Evolutionary conservation across 2,329 filamentous ascomycete genomes (phyloP), one percentile per base, ranked within the genome.

Genomic region (Diaporthe sp.): DNA sequence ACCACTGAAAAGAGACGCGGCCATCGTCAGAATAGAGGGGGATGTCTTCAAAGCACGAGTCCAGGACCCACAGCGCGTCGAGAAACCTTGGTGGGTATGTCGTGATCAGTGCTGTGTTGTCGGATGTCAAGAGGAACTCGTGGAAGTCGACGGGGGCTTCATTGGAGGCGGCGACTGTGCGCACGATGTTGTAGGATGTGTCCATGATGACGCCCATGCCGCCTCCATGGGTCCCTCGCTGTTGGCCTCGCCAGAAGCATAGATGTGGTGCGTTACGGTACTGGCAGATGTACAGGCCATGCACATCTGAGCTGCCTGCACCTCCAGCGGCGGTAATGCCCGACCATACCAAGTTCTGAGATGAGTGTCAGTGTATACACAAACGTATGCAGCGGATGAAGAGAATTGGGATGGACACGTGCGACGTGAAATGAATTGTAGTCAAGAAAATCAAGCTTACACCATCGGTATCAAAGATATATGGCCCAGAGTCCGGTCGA

Each of bases 381-480:
- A 6, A 3, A 20, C 10, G n/a, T 15, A 5, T 22, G 10, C 4
- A 12, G 22, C 31, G 22, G 17, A 10, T 28, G n/a, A 13, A 28
- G 15, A n/a, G 5, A 2, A 17, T 20, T 12, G 10, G 28, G 2
- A 4, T 34, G 31, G 31, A 3, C 4, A 0, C 17, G 31, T 22
- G 8, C 5, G 37, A 15, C 12, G 3, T 1, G 22, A 44, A 6
- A 15, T 28, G 2, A n/a, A 6, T 20, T 20, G 25, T 5, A 25
- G 10, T 0, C 10, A 10, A 9, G 5, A n/a, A 25, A 2, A 13
- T n/a, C 13, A 13, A 25, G 5, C 73, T 25, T 63, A 75, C 73
- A 6, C 73, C 73, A 39, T 72, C 72, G 47, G 68, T 75, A 39
- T 75, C 73, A 53, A 75, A 75, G 0, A 75, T 72, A 31, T 75